A percentile compares a stretch with the other conserved stretches of the same genome.
These are phyloP conservation scores for Rhizopogon vinicolor DNA, from an alignment of 768 basidiomycete species.

Conservation along the genomic window DNA sequence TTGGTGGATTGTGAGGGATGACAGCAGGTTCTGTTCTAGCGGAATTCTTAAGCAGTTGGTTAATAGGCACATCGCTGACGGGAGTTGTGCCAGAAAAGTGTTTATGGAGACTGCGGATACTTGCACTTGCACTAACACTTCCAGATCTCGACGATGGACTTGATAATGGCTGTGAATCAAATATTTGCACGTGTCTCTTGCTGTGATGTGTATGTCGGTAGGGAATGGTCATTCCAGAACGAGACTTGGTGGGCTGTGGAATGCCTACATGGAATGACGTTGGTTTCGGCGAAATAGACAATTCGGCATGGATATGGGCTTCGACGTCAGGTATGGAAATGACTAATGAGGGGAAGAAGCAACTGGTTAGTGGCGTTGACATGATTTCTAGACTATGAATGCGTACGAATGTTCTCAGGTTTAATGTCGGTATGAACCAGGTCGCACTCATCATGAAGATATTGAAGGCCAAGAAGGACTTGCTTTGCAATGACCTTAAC, in stretches of 20 bases:
- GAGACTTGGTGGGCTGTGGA: constrained; percentile 62
- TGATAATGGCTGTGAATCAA: constrained; percentile 74
- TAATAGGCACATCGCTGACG: constrained; percentile 12
- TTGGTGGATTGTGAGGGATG: constrained; percentile 5
- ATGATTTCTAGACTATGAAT: constrained; percentile 19
- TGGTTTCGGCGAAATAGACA: constrained; percentile 63
- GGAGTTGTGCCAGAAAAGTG: constrained; percentile 11
- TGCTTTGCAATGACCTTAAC: constrained; percentile 87
- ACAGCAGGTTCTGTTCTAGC: constrained; percentile 3
- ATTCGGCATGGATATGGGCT: constrained; percentile 63
- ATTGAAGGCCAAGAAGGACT: constrained; percentile 83
- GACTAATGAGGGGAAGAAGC: constrained; percentile 38
- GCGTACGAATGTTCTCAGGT: constrained; percentile 92
- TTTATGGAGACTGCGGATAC: constrained; percentile 13
- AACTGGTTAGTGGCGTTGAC: neutral
- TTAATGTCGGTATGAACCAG: constrained; percentile 93
- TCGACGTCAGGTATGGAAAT: constrained; percentile 82
- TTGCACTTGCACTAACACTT: constrained; percentile 26
- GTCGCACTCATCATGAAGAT: constrained; percentile 89
- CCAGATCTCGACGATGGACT: constrained; percentile 40
- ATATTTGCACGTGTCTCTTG: constrained; percentile 72
- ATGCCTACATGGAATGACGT: constrained; percentile 80
- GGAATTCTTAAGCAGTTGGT: constrained; percentile 16
- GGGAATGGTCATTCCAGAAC: constrained; percentile 58
- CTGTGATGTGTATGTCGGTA: constrained; percentile 40